phyloP scores from a whole-genome alignment of 2,329 filamentous ascomycete genomes.

The Thelonectria olida region DNA sequence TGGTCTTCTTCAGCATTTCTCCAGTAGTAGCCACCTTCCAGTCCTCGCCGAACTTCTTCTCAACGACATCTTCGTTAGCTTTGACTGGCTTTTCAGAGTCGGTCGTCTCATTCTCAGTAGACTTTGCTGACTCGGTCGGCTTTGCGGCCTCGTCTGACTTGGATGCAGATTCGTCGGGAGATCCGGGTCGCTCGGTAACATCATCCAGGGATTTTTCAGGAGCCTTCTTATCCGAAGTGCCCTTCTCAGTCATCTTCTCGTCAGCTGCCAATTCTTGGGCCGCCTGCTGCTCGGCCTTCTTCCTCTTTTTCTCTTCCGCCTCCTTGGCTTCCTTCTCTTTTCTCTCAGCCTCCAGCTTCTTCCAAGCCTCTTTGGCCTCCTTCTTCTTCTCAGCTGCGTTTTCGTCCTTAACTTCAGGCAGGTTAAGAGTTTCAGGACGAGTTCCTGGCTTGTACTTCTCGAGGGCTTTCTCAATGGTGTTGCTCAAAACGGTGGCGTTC shows the following conservation, averaged over 20 bases:
- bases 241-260: slow-evolving; percentile 32
- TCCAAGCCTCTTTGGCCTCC: slow-evolving; percentile 43
- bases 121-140: slow-evolving; percentile 28
- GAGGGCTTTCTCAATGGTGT: slow-evolving; percentile 78
- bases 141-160: slow-evolving; percentile 39
- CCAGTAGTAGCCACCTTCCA: slow-evolving; percentile 44
- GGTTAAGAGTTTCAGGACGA: slow-evolving; percentile 68
- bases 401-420: slow-evolving; percentile 16
- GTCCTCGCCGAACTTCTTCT: slow-evolving; percentile 40
- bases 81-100: slow-evolving; percentile 40
- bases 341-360: slow-evolving; percentile 39
- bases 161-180: slow-evolving; percentile 39
- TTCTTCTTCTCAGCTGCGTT: slow-evolving; percentile 28
- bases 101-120: slow-evolving; percentile 22
- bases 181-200: slow-evolving; percentile 42
- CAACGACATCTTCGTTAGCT: slow-evolving; percentile 15
- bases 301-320: slow-evolving; percentile 19
- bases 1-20: slow-evolving; percentile 42
- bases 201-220: slow-evolving; percentile 28
- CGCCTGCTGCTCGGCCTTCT: slow-evolving; percentile 31
- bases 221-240: slow-evolving; percentile 19
- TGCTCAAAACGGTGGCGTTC: slow-evolving; percentile 71
- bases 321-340: slow-evolving; percentile 32
- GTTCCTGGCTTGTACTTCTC: slow-evolving; percentile 84
- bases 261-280: slow-evolving; percentile 23